Evolutionary conservation across 176 grass and related monocot genomes (phyloP).

Genomic region (Eleusine coracana): DNA sequence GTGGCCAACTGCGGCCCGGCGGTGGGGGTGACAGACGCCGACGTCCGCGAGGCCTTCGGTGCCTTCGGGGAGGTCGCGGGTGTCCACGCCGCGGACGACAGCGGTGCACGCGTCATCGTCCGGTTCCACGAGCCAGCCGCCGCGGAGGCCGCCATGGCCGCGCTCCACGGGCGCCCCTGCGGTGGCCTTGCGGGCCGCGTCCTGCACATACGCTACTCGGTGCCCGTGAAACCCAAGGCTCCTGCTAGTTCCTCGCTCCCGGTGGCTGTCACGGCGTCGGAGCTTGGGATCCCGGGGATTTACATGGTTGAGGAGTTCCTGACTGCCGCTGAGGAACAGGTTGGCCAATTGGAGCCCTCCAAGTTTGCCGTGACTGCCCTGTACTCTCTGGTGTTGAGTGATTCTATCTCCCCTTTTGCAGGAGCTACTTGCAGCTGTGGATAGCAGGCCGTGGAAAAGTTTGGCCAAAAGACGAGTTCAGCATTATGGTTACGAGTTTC

Average conservation of each 20-base stretch:
- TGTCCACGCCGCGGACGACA: conserved; percentile 67
- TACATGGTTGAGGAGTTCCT: conserved; percentile 78
- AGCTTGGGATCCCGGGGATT: conserved; percentile 76
- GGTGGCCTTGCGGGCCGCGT: conserved; percentile 49
- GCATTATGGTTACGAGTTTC: conserved; percentile 96
- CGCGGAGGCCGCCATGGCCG: conserved; percentile 63
- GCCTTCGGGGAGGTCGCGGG: conserved; percentile 64
- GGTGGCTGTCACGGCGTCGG: conserved; percentile 53
- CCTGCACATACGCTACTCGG: conserved; percentile 27
- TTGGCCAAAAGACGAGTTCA: conserved; percentile 91
- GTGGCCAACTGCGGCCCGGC: conserved; percentile 89
- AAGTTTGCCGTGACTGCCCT: neutral
- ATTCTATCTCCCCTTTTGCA: conserved; percentile 19
- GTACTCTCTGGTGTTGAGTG: neutral
- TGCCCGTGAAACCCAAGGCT: conserved; percentile 55
- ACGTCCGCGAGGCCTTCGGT: conserved; percentile 57
- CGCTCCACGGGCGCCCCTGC: conserved; percentile 65
- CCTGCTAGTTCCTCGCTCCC: conserved; percentile 8
- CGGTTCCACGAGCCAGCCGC: conserved; percentile 61
- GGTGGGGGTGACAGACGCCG: conserved; percentile 64
- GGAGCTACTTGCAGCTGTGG: conserved; percentile 82
- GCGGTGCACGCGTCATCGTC: conserved; percentile 70
- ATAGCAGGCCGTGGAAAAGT: conserved; percentile 66
- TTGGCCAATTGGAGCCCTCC: conserved; percentile 17
- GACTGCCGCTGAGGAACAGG: conserved; percentile 71